Evolutionary conservation across 1,284 basidiomycete species (phyloP), one percentile per base, ranked within the genome.

Genomic region (Pholiota adiposa): DNA sequence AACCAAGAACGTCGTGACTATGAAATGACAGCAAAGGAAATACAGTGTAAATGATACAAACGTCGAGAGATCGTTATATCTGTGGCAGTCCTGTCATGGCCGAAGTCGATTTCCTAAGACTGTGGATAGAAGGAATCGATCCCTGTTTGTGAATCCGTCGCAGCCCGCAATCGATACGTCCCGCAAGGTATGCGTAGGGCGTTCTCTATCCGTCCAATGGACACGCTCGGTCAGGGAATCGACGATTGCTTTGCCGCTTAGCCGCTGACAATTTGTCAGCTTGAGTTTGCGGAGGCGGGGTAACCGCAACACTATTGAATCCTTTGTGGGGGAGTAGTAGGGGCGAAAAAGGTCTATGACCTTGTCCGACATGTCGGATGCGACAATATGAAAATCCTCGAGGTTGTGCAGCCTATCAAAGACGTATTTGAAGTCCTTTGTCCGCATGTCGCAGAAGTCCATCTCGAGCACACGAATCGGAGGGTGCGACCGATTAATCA

Each of bases 381-480:
- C 90, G 61, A 87, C 84, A 66, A 92, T 90, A 54, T 81, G 77
- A 69, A 92, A 92, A 54, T 84, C 81, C 66, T 83, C 80, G 52
- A 92, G 75, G 29, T 70, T 59, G 0, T 70, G 67, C 18, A 90
- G 74, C 40, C 78, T 75, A 59, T 83, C 81, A 63, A 92, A 92
- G 48, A 85, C 75, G 76, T 84, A 89, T 36, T 67, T 69, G 69
- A 92, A 92, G 69, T 92, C 89, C 72, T 90, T 91, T 50, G 88
- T 90, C 43, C 89, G 84, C 83, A 90, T 85, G 72, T 91, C 90
- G 51, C 86, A 86, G 64, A 86, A 88, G 68, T 91, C 87, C 89
- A 92, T 92, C 67, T 87, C 81, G 27, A 92, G 79, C 29, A 85
- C 71, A 46, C 78, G 77, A 40, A 92, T 74, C 12, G 87, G 86